Conservation (phyloP, 2,329 filamentous ascomycete species). For the Xylaria arbuscula region DNA sequence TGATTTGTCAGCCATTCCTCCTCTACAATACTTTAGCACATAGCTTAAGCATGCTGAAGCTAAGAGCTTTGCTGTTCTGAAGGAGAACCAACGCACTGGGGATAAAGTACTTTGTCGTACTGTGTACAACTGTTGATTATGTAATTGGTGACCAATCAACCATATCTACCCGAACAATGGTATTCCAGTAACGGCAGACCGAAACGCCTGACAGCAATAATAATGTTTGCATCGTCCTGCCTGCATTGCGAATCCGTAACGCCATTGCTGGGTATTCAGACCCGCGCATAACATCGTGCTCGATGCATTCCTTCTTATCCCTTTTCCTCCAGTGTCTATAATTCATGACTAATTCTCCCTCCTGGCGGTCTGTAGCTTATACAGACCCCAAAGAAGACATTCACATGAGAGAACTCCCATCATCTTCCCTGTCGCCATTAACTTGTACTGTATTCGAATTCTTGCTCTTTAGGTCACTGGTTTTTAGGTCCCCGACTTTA, state of each 20-base stretch:
- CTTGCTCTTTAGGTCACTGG: too few relatives aligned
- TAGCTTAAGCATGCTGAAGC: neutral
- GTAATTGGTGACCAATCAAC: neutral
- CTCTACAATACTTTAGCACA: too few relatives aligned
- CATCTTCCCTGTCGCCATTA: too few relatives aligned
- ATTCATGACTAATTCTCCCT: neutral
- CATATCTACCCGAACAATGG: neutral
- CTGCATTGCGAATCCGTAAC: conserved; percentile 26
- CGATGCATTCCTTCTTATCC: conserved; percentile 1
- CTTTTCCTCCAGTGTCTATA: conserved; percentile 20
- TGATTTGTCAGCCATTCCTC: too few relatives aligned
- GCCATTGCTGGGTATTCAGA: conserved; percentile 9
- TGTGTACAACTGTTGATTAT: conserved; percentile 1
- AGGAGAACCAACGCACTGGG: neutral
- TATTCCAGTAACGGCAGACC: conserved; percentile 9
- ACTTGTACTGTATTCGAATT: too few relatives aligned
- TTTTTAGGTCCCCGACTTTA: too few relatives aligned
- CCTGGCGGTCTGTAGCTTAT: neutral
- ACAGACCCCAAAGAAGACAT: neutral
- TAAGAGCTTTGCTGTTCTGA: neutral
- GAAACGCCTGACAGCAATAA: conserved; percentile 26
- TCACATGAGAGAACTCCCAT: too few relatives aligned
- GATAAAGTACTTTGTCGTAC: neutral
- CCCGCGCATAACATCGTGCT: conserved; percentile 10
- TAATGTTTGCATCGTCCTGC: conserved; percentile 20